Conservation (phyloP, 2,329 filamentous ascomycete genomes). For the Beauveria scarabaeidicola region DNA sequence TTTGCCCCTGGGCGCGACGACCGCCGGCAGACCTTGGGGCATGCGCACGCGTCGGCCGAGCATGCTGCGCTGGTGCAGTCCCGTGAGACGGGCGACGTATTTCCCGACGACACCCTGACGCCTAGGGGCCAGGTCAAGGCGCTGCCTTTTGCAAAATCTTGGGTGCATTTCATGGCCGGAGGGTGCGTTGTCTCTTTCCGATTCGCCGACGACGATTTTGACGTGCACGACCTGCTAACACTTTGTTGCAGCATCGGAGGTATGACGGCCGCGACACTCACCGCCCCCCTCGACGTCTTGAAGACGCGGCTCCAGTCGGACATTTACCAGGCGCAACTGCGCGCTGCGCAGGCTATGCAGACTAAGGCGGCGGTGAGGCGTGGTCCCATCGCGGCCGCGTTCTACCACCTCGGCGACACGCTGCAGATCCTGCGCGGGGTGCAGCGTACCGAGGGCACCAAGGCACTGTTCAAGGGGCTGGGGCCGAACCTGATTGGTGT, state of each 20-base stretch:
- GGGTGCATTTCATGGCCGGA: constrained; percentile 87
- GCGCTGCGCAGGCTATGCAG: constrained; percentile 54
- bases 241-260: constrained; percentile 59
- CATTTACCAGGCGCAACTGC: constrained; percentile 82
- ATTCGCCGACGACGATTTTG: not conserved
- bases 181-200: constrained; percentile 48
- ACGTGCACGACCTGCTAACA: constrained; percentile 12
- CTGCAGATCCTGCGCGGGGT: constrained; percentile 78
- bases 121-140: constrained; percentile 27
- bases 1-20: constrained; percentile 26
- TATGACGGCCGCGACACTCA: constrained; percentile 88
- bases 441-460: constrained; percentile 70
- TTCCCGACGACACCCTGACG: constrained; percentile 32
- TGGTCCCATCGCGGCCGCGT: constrained; percentile 55
- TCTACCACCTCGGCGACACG: constrained; percentile 75
- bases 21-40: constrained; percentile 19
- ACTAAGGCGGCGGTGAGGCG: constrained; percentile 41
- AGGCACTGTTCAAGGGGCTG: constrained; percentile 86
- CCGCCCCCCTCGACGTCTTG: constrained; percentile 85
- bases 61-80: constrained; percentile 45
- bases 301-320: constrained; percentile 91
- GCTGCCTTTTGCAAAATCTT: constrained; percentile 62
- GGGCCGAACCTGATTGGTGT: constrained; percentile 86
- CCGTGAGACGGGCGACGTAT: constrained; percentile 50
- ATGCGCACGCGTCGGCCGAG: constrained; percentile 23